Conservation (phyloP, 495 filamentous ascomycete genomes). For the Podospora anserina region DNA sequence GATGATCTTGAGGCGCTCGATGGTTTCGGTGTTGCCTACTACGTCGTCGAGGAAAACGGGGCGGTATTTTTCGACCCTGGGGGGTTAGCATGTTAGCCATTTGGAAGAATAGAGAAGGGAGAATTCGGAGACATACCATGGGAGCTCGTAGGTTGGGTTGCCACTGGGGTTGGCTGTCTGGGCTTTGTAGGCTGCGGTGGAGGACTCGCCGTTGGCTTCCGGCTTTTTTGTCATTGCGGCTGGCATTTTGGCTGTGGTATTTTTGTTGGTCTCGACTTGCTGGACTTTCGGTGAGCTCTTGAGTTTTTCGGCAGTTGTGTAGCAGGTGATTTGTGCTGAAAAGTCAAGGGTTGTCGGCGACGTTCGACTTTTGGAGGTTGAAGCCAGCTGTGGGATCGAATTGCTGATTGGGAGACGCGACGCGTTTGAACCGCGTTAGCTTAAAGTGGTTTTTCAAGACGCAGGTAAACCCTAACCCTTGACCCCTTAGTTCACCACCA, state of each 20-base stretch:
- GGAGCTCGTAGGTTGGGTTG: conserved; percentile 74
- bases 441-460: neutral
- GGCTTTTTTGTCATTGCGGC: conserved; percentile 40
- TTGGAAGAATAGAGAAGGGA: conserved; percentile 3
- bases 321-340: neutral
- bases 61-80: conserved; percentile 97
- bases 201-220: conserved; percentile 65
- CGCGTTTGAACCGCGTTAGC: conserved; percentile 13
- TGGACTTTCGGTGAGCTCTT: too few species aligned
- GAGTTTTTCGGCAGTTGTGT: too few species aligned
- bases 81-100: conserved; percentile 4
- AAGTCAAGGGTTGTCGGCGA: neutral
- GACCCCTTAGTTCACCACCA: neutral
- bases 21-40: conserved; percentile 94
- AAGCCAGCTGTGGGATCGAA: neutral
- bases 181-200: conserved; percentile 65
- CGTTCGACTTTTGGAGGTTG: neutral
- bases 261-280: neutral
- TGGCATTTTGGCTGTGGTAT: conserved; percentile 36
- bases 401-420: conserved; percentile 12
- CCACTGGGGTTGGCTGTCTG: conserved; percentile 61
- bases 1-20: conserved; percentile 97
- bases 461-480: neutral
- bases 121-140: conserved; percentile 62
- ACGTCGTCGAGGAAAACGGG: conserved; percentile 93